Base-by-base conservation (phyloP, 352 stramenopile genomes). In the Globisporangium rhizosaccharum region DNA sequence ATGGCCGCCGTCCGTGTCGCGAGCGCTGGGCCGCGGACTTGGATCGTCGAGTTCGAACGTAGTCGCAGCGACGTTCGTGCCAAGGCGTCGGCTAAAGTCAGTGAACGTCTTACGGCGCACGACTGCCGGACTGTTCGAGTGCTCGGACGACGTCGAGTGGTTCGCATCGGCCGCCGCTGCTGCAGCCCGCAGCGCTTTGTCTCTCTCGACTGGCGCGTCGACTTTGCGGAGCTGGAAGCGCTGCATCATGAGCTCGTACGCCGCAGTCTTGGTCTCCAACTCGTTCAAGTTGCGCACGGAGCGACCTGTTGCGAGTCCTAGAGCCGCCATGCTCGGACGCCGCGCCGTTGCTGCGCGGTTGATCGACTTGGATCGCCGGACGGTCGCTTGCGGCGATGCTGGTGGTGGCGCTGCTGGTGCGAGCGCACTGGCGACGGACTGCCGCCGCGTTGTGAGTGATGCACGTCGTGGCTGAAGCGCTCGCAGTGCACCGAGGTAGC, bases 211-310 rank as follows among this genome's bases (percentile, higher is more conserved):
- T 10, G 33, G 10, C 33, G 41, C 49, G 26, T 57, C 39, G 23
- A 63, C 49, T n/a, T 51, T 56, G 18, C 50, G 57, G 10, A 63
- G 20, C 49, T 63, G 41, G 50, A 57, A 63, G 8, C 45, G 57
- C 41, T 63, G 49, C 57, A 63, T 63, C 49, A 63, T 63, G 12
- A 56, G 12, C 37, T 57, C 57, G 56, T 61, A 54, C 33, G 33
- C 36, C 20, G 23, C 36, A 1, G 36, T 50, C 14, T 54, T 61
- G 33, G 47, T 54, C 25, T 61, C 46, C 4, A 49, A 46, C 14
- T 61, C 46, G 17, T 50, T 47, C 33, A 23, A 30, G 3, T 47
- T 25, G 20, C 23, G 47, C 23, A 14, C 17, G 18, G 56, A 49
- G 6, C 56, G 46, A 23, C 33, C 36, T 2, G 17, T 26, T 1